phyloP scores from a whole-genome alignment of 2,329 filamentous ascomycete species.

The Gnomoniopsis smithogilvyi region DNA sequence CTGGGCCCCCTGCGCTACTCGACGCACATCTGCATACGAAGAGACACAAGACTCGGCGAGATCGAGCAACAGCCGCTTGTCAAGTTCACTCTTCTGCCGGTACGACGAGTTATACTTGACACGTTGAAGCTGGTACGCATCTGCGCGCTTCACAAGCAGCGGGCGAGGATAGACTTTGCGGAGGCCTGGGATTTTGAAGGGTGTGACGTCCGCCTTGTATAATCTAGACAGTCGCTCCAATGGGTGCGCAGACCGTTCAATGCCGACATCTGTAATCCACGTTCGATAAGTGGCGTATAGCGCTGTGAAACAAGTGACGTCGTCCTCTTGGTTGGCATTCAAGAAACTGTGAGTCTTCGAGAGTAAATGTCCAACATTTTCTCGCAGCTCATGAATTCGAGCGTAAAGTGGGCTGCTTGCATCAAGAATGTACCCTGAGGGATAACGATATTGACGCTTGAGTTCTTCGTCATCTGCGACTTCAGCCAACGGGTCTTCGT shows the following conservation, averaged over 20 bases:
- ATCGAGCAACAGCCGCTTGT: conserved; percentile 80
- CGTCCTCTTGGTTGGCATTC: conserved; percentile 81
- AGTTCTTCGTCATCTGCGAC: conserved; percentile 77
- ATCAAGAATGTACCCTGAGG: conserved; percentile 79
- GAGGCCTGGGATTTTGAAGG: conserved; percentile 91
- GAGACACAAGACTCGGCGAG: conserved; percentile 88
- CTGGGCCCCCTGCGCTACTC: conserved; percentile 85
- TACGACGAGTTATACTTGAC: conserved; percentile 89
- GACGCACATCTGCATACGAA: conserved; percentile 90
- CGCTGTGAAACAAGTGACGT: conserved; percentile 91
- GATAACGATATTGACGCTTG: conserved; percentile 82
- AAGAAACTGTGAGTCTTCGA: conserved; percentile 85
- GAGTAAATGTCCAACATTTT: conserved; percentile 74
- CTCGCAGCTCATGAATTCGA: conserved; percentile 76
- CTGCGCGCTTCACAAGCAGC: conserved; percentile 85
- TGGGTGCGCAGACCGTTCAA: conserved; percentile 91
- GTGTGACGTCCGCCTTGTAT: conserved; percentile 80
- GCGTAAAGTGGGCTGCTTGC: conserved; percentile 62
- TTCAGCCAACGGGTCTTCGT: conserved; percentile 55
- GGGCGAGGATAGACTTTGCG: conserved; percentile 91
- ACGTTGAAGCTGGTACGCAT: conserved; percentile 93
- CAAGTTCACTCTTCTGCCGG: conserved; percentile 83
- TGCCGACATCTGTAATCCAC: conserved; percentile 97
- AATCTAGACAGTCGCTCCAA: conserved; percentile 83
- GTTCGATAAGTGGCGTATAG: conserved; percentile 89